Conservation (phyloP, 352 stramenopile species). For the Globisporangium iwayamae region DNA sequence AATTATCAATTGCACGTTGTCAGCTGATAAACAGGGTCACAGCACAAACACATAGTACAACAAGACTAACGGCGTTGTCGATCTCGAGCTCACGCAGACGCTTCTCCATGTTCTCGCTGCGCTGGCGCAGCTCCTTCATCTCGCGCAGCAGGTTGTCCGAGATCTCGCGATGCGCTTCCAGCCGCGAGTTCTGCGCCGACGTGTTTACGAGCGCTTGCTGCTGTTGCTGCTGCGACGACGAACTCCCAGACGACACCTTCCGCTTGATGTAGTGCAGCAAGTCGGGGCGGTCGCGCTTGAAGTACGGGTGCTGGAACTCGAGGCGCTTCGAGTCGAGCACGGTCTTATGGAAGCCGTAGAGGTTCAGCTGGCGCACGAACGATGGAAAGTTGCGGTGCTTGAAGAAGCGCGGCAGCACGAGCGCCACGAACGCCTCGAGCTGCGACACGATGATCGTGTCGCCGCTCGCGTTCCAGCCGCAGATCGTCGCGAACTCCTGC, state of each 20-base stretch:
- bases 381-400: constrained; percentile 93
- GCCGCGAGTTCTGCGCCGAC: constrained; percentile 50
- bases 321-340: constrained; percentile 89
- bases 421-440: constrained; percentile 74
- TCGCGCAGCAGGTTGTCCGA: constrained; percentile 77
- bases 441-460: constrained; percentile 92
- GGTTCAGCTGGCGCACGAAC: constrained; percentile 93
- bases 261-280: constrained; percentile 87
- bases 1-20: neutral
- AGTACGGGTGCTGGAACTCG: constrained; percentile 93
- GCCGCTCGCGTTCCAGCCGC: constrained; percentile 87
- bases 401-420: constrained; percentile 88
- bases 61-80: constrained; percentile 65
- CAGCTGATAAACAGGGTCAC: neutral
- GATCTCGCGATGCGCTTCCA: constrained; percentile 73
- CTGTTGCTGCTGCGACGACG: constrained; percentile 28
- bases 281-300: constrained; percentile 83
- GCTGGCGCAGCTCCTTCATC: constrained; percentile 80
- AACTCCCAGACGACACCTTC: constrained; percentile 66
- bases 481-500: constrained; percentile 75
- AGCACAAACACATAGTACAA: neutral
- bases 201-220: constrained; percentile 42
- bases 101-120: constrained; percentile 88
- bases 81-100: constrained; percentile 80
- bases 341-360: constrained; percentile 93